These are phyloP conservation scores for Coniferiporia weirii DNA, from an alignment of 1,284 basidiomycete species.

Conservation along the genomic window DNA sequence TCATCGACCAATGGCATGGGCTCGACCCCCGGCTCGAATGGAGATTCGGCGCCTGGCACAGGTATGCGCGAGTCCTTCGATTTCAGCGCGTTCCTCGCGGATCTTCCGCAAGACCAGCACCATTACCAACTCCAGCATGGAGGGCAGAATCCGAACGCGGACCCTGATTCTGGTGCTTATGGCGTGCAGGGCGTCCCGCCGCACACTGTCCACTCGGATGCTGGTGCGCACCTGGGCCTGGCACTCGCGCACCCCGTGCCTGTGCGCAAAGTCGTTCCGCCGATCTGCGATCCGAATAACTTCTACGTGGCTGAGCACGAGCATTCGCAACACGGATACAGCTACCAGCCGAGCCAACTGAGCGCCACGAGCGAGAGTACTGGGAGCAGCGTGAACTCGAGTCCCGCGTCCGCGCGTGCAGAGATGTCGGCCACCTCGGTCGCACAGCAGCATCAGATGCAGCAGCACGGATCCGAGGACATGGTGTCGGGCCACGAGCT, in stretches of 20 bases:
- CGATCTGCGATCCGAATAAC: background rate
- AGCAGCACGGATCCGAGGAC: constrained; percentile 1
- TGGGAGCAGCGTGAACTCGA: background rate
- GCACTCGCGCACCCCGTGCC: constrained; percentile 11
- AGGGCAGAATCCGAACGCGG: too few species aligned
- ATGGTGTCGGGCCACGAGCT: constrained; percentile 2
- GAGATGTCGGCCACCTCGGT: constrained; percentile 1
- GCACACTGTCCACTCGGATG: background rate
- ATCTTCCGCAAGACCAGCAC: background rate
- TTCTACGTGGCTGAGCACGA: background rate
- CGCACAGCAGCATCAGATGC: background rate
- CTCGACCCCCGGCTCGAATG: background rate
- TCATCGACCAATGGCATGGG: background rate
- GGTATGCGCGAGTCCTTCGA: constrained; percentile 16
- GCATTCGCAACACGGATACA: too few species aligned
- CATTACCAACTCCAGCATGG: background rate
- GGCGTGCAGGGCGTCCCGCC: background rate
- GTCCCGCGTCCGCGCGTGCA: background rate
- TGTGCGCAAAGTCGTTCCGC: constrained; percentile 11
- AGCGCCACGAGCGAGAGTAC: background rate
- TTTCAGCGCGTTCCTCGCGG: constrained; percentile 11
- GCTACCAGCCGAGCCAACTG: background rate
- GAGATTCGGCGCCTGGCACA: constrained; percentile 1
- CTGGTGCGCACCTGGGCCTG: background rate
- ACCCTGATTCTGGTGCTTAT: too few species aligned